Base-by-base conservation (phyloP, 495 filamentous ascomycete species). In the Cenococcum geophilum region DNA sequence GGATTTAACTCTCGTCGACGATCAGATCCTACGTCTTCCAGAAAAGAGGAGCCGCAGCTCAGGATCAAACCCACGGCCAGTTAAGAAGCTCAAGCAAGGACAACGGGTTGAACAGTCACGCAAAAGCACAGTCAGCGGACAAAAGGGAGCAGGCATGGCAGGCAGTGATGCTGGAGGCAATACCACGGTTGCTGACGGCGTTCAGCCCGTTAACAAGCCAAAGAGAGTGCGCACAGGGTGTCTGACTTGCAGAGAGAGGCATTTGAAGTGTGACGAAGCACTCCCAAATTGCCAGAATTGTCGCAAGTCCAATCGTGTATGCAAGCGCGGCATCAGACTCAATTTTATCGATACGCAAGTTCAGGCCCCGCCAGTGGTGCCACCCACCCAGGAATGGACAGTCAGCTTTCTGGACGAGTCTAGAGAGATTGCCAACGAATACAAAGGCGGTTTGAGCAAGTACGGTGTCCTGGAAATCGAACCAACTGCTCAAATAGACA, bases 281-380 rank as follows among this genome's bases (percentile, higher is more conserved):
- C 67, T 83, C 37, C 90, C 91, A 2, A 77, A 84, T 50, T 97
- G 92, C 69, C 74, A 82, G 57, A 98, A 98, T 68, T 98, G 93
- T 74, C 82, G 81, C 22, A 97, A 96, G 72, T 92, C 91, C 21
- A 90, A 81, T 64, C 79, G 92, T 49, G 76, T 85, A 42, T 98
- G 93, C 78, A 88, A 91, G 71, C 82, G 92, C 47, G 93, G 93
- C 12, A 77, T 97, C 21, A 81, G 89, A 40, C 79, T 98, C 43
- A 98, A 97, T 71, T 98, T 96, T 68, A 92, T 96, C 64, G 92
- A 97, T 68, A 89, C 84, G 8, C 83, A 86, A 57, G 84, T 85
- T 49, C 82, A 86, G 67, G 78, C 77, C 12, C 90, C 90, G 35
- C 89, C 89, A 0, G 76, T 81, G 43, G 70, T 61, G 1, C 43